A percentile compares a stretch with the other conserved stretches of the same genome.
These are phyloP conservation scores for Xylaria sp. DNA, from an alignment of 2,329 filamentous ascomycete genomes.

Conservation along the genomic window DNA sequence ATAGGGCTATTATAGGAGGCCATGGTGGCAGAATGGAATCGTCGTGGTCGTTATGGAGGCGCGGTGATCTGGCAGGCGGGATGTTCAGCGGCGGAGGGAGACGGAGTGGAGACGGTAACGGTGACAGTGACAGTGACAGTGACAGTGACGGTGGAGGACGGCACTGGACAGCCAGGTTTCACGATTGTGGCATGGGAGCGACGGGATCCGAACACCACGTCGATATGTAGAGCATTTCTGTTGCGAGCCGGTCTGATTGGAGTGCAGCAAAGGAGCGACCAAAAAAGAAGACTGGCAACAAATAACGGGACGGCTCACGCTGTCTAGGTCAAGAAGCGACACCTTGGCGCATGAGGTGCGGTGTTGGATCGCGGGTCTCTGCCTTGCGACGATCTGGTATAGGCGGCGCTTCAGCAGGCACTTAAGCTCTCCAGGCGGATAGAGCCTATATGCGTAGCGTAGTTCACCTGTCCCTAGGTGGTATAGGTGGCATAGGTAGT, in stretches of 20 bases:
- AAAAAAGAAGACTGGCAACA: background rate
- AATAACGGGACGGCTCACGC: conserved; percentile 1
- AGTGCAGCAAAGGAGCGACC: conserved; percentile 13
- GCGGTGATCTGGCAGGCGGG: conserved; percentile 18
- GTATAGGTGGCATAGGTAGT: too few relatives aligned
- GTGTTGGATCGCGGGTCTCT: conserved; percentile 13
- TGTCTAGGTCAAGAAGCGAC: conserved; percentile 18
- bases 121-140: conserved; percentile 21
- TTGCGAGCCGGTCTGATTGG: background rate
- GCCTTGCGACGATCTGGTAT: background rate
- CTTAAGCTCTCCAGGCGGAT: background rate
- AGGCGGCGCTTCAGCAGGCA: background rate
- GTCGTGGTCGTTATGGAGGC: conserved; percentile 7
- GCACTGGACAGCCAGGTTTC: conserved; percentile 22
- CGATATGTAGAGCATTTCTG: conserved; percentile 23
- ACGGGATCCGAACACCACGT: conserved; percentile 19
- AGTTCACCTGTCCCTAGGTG: too few relatives aligned
- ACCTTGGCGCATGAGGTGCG: conserved; percentile 13
- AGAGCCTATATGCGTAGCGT: too few relatives aligned
- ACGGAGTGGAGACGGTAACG: conserved; percentile 28
- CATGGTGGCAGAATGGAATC: conserved; percentile 29
- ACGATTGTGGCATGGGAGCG: conserved; percentile 37
- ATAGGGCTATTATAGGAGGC: conserved; percentile 39
- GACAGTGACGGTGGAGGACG: conserved; percentile 26
- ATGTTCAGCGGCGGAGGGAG: conserved; percentile 17